Evolutionary conservation across 2,329 filamentous ascomycete species (phyloP).

Genomic region (Aspergillus amoenus): DNA sequence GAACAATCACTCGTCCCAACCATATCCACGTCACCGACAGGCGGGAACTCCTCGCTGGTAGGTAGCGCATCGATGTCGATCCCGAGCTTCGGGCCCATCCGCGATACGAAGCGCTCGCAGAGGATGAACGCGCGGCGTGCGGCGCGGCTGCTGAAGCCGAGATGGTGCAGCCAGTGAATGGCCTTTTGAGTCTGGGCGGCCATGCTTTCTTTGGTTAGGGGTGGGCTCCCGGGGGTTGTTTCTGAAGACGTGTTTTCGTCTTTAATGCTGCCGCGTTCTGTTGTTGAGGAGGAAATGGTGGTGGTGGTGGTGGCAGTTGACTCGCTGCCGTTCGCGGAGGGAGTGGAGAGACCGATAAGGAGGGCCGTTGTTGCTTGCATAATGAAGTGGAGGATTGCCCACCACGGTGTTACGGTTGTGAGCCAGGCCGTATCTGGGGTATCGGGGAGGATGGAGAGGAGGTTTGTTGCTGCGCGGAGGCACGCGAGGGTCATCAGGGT

Average conservation of each 20-base stretch:
- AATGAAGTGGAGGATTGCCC: conserved; percentile 43
- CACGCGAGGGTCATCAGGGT: conserved; percentile 33
- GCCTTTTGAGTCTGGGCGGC: conserved; percentile 34
- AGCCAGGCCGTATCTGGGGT: conserved; percentile 35
- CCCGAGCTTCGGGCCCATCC: conserved; percentile 30
- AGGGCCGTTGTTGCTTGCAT: conserved; percentile 45
- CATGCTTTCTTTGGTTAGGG: not conserved
- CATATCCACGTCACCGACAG: not conserved
- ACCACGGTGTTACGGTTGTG: conserved; percentile 40
- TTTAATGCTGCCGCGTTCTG: too few species aligned
- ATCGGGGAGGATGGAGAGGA: conserved; percentile 40
- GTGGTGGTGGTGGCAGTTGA: not conserved
- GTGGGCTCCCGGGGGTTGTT: too few species aligned
- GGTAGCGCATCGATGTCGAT: conserved; percentile 34
- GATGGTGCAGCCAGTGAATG: conserved; percentile 37
- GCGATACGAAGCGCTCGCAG: conserved; percentile 32
- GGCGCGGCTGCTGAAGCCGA: conserved; percentile 31
- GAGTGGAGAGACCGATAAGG: conserved; percentile 37
- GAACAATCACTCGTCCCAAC: not conserved
- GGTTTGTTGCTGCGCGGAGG: conserved; percentile 38
- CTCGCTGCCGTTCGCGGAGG: not conserved
- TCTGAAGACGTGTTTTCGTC: too few species aligned
- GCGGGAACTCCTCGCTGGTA: conserved; percentile 10
- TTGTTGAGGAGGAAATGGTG: not conserved
- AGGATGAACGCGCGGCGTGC: conserved; percentile 36